Conservation (phyloP, 768 basidiomycete species). For the Clitopilus passeckerianus region DNA sequence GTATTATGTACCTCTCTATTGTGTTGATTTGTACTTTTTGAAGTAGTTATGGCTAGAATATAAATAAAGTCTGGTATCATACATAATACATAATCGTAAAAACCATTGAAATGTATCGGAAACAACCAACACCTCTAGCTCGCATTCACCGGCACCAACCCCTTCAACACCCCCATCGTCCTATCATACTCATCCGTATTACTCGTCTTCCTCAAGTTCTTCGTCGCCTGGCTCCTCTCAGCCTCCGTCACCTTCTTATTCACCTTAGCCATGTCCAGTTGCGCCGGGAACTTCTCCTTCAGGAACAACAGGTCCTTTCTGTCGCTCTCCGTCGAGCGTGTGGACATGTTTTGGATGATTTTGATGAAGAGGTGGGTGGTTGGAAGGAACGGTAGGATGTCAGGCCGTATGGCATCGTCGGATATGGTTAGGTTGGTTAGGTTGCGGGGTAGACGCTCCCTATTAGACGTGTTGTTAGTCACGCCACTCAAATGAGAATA, state of each 20-base stretch:
- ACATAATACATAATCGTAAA: no score
- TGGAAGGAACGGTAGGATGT: constrained; percentile 6
- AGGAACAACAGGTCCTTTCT: constrained; percentile 6
- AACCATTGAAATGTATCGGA: no score
- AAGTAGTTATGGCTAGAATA: no score
- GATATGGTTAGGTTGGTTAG: neutral
- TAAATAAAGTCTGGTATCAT: no score
- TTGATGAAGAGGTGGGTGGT: constrained; percentile 7
- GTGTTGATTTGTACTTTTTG: no score
- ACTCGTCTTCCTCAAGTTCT: neutral
- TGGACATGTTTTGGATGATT: constrained; percentile 1
- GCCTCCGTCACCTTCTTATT: constrained; percentile 3
- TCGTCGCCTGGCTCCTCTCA: constrained; percentile 1
- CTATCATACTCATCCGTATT: neutral
- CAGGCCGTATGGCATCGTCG: constrained; percentile 1
- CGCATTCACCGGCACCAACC: neutral
- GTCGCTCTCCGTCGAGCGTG: constrained; percentile 4
- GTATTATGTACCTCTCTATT: no score
- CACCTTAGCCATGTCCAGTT: constrained; percentile 6
- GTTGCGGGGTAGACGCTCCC: neutral
- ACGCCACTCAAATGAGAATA: neutral
- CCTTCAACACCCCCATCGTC: neutral
- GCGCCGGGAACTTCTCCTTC: neutral
- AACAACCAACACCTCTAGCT: no score
- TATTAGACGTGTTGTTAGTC: constrained; percentile 1